These are phyloP conservation scores for Wickerhamiella brachini DNA, from an alignment of 805 yeast species.

Conservation along the genomic window DNA sequence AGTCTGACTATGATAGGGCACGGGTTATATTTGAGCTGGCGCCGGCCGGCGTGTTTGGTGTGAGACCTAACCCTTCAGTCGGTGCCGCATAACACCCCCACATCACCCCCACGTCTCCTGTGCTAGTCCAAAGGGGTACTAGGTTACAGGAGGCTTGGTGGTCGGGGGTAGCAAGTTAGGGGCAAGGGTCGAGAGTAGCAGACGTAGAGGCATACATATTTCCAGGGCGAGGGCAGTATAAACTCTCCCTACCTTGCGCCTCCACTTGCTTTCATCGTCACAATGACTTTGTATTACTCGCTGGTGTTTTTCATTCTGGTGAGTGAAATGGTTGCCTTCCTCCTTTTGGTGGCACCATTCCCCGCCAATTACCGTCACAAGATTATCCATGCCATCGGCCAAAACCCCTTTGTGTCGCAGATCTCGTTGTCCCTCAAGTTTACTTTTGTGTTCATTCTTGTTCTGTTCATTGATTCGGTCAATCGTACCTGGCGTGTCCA, in stretches of 20 bases:
- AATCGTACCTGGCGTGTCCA: conserved; percentile 64
- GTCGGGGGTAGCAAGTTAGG: neutral
- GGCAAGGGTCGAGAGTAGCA: neutral
- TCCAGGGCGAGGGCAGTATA: neutral
- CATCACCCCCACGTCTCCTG: neutral
- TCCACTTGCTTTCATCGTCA: neutral
- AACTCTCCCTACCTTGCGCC: neutral
- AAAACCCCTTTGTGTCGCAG: conserved; percentile 57
- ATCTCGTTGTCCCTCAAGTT: conserved; percentile 70
- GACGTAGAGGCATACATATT: neutral
- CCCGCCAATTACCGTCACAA: conserved; percentile 64
- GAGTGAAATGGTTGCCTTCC: conserved; percentile 64
- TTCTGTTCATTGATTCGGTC: conserved; percentile 77
- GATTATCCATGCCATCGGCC: conserved; percentile 44
- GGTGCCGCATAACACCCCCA: neutral
- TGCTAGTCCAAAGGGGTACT: neutral
- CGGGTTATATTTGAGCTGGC: no score
- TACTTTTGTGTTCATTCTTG: conserved; percentile 65
- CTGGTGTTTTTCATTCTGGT: conserved; percentile 60
- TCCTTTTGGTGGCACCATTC: conserved; percentile 62
- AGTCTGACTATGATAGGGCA: no score
- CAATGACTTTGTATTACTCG: conserved; percentile 33
- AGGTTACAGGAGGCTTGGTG: neutral
- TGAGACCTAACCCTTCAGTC: neutral
- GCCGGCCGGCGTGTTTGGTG: neutral